Conservation (phyloP, 2,329 filamentous ascomycete genomes). For the Xylaria hypoxylon region DNA sequence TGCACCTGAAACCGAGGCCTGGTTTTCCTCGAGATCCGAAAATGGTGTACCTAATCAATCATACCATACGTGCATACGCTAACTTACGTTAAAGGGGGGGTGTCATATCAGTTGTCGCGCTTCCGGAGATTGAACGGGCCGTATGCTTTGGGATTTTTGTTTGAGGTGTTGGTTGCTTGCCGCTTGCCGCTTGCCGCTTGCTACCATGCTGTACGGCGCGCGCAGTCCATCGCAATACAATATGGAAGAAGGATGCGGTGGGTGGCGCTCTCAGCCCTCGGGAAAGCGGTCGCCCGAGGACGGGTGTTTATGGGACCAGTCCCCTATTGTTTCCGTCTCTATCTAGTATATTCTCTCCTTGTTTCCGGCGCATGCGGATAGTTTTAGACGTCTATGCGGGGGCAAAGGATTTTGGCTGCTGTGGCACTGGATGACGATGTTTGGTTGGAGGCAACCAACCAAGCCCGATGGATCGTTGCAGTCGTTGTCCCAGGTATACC, state of each 20-base stretch:
- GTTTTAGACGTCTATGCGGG: neutral
- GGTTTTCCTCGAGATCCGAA: conserved; percentile 12
- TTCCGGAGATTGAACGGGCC: conserved; percentile 25
- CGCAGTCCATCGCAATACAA: conserved; percentile 11
- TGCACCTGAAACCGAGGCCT: conserved; percentile 31
- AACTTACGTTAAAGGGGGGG: neutral
- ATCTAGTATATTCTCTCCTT: neutral
- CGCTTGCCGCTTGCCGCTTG: too few species aligned
- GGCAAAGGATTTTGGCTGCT: conserved; percentile 6
- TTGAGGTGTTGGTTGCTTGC: neutral
- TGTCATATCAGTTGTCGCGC: neutral
- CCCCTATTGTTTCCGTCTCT: conserved; percentile 1
- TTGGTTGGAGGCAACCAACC: conserved; percentile 10
- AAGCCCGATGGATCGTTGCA: conserved; percentile 29
- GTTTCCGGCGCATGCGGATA: conserved; percentile 8
- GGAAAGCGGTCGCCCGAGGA: conserved; percentile 20
- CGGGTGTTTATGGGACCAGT: conserved; percentile 8
- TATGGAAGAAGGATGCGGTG: neutral
- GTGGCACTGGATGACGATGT: conserved; percentile 5
- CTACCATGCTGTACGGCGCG: conserved; percentile 2
- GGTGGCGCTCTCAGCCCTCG: conserved; percentile 29
- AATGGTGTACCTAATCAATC: conserved; percentile 13
- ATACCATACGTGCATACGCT: neutral
- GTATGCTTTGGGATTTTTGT: conserved; percentile 3
- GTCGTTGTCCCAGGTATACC: neutral